Evolutionary conservation across 768 basidiomycete genomes (phyloP).

Genomic region (Cystobasidium ongulense): DNA sequence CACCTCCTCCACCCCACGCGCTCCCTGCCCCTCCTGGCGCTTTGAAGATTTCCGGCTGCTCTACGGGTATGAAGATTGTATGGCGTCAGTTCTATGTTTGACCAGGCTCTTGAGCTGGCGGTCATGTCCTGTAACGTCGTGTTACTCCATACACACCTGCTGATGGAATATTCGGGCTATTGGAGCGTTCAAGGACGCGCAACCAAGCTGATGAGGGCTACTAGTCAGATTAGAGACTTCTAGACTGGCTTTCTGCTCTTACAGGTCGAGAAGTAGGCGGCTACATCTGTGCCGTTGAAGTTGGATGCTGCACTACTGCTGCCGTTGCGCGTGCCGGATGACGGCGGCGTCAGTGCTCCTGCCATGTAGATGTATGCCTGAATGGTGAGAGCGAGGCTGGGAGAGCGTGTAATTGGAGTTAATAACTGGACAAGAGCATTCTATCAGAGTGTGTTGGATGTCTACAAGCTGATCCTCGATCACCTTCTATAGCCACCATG

Average conservation of each 20-base stretch:
- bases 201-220: not conserved
- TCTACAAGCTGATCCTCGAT: not conserved
- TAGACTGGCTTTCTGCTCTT: not conserved
- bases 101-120: no score
- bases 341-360: not conserved
- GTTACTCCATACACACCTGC: not conserved
- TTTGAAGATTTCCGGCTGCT: constrained; percentile 6
- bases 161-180: not conserved
- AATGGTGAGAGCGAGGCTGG: no score
- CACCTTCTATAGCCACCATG: not conserved
- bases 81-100: not conserved
- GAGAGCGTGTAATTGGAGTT: no score
- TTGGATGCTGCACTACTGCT: not conserved
- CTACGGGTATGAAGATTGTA: not conserved
- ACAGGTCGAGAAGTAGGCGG: not conserved
- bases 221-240: not conserved
- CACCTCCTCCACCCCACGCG: not conserved
- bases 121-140: not conserved
- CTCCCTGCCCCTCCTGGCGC: not conserved
- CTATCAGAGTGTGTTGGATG: no score
- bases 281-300: constrained; percentile 7
- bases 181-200: not conserved
- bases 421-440: no score
- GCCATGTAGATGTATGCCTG: not conserved
- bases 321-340: not conserved